A percentile compares a stretch with the other conserved stretches of the same genome.
phyloP scores from a whole-genome alignment of 1,139 yeast genomes.

The Yamadazyma siamensis region DNA sequence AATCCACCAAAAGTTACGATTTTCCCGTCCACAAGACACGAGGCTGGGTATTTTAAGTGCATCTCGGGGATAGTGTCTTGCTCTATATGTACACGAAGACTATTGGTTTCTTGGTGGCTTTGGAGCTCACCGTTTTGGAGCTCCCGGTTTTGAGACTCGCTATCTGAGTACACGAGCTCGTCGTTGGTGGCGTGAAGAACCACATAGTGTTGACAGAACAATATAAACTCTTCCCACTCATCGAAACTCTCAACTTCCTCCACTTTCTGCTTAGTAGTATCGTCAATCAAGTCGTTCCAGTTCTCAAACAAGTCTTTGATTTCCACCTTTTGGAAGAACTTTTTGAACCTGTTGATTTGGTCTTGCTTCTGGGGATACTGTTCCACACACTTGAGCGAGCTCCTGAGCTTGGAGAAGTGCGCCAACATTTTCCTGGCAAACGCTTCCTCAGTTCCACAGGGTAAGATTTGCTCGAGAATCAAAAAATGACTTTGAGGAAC shows the following conservation, averaged over 20 bases:
- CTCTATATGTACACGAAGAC: neutral
- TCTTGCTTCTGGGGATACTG: constrained; percentile 50
- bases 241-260: constrained; percentile 62
- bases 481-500: constrained; percentile 58
- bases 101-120: neutral
- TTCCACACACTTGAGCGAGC: constrained; percentile 68
- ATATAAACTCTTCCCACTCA: constrained; percentile 78
- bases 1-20: constrained; percentile 55
- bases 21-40: constrained; percentile 20
- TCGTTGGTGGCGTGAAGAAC: constrained; percentile 61
- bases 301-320: constrained; percentile 54
- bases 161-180: constrained; percentile 10
- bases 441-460: constrained; percentile 59
- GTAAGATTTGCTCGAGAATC: constrained; percentile 69
- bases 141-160: neutral
- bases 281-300: constrained; percentile 50
- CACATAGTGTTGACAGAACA: constrained; percentile 76
- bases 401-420: constrained; percentile 64
- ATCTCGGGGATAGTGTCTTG: constrained; percentile 9
- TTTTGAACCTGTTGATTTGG: constrained; percentile 50
- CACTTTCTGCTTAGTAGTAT: constrained; percentile 40
- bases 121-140: too few relatives aligned
- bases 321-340: constrained; percentile 45
- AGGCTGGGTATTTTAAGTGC: constrained; percentile 49
- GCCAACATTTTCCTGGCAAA: constrained; percentile 74